Conservation (phyloP, 371 early-diverging fungal genomes). For the Mortierella sp. region DNA sequence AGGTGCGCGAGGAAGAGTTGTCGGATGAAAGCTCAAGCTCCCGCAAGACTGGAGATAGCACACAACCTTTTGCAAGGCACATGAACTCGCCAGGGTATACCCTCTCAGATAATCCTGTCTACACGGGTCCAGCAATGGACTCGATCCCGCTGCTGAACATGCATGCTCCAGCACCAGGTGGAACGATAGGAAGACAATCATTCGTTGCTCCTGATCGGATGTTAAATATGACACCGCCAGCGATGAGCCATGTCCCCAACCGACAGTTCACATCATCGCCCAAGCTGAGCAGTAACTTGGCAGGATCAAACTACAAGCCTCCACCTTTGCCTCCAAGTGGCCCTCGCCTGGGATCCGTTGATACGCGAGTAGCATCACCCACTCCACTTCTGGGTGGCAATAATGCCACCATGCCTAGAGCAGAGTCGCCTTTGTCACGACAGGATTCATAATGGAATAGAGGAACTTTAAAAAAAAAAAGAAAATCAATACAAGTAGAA, state of each 20-base stretch:
- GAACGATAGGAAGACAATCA: conserved; percentile 49
- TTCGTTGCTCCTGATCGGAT: conserved; percentile 28
- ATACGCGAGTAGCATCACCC: conserved; percentile 38
- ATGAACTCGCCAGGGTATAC: conserved; percentile 30
- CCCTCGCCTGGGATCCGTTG: conserved; percentile 44
- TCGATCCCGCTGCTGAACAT: conserved; percentile 55
- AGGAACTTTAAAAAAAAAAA: not conserved
- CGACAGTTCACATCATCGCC: conserved; percentile 37
- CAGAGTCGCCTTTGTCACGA: conserved; percentile 22
- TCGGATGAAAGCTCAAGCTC: conserved; percentile 54
- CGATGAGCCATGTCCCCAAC: conserved; percentile 17
- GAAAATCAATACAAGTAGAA: conserved; percentile 4
- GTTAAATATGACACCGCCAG: conserved; percentile 31
- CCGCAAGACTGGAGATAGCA: conserved; percentile 45
- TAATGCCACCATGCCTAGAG: conserved; percentile 2
- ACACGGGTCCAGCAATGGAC: conserved; percentile 31
- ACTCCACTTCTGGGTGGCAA: conserved; percentile 15
- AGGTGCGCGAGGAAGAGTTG: conserved; percentile 44
- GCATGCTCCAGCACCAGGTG: conserved; percentile 52
- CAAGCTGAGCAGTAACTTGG: conserved; percentile 35
- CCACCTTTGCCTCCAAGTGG: conserved; percentile 44
- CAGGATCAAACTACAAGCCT: conserved; percentile 33
- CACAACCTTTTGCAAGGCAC: conserved; percentile 44
- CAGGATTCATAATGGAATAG: conserved; percentile 17
- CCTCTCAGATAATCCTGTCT: conserved; percentile 26